Evolutionary conservation across 2,329 filamentous ascomycete genomes (phyloP), one percentile per base, ranked within the genome.

Genomic region (Fusarium illudens): DNA sequence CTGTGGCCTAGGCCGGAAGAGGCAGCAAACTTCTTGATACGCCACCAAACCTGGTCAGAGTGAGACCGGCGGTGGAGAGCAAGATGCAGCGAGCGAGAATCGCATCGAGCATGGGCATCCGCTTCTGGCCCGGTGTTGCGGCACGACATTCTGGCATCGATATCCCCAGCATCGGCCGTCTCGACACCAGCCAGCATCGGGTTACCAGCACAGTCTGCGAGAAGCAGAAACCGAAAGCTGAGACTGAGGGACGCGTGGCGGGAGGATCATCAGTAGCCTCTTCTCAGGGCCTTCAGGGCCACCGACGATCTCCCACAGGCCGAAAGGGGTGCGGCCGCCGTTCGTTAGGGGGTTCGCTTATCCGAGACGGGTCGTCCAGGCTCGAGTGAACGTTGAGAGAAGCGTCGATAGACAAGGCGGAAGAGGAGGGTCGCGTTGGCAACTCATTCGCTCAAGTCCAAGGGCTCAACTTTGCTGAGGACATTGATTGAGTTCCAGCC

Each of bases 171-270:
- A 58, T 48, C 19, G 25, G 22, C 22, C 15, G 22, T 48, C 29
- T 33, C 46, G 19, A 20, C 10, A 25, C 5, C 37, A 11, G 17
- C 39, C 58, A 30, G 37, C 52, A 49, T 29, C 44, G 25, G 51
- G 53, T 39, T 50, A 34, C 52, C 46, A 36, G 48, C 50, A 48
- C 33, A 17, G 10, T 29, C 13, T 33, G 50, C 27, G 37, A 20
- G 42, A 27, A 25, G 34, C 32, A 53, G 56, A 54, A 64, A 60
- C 50, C 65, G 34, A 4, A 44, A 27, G 46, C 52, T 63, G 62
- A 70, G 53, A 57, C 60, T 55, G 48, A 52, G 49, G 68, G 65
- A 73, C 71, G 71, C 71, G 71, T 73, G 71, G 71, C 71, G 71
- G 63, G 59, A 69, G 62, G 64, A 65, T 54, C 58, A 66, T 69